Conservation (phyloP, 805 yeast genomes). For the Saturnispora diversa region DNA sequence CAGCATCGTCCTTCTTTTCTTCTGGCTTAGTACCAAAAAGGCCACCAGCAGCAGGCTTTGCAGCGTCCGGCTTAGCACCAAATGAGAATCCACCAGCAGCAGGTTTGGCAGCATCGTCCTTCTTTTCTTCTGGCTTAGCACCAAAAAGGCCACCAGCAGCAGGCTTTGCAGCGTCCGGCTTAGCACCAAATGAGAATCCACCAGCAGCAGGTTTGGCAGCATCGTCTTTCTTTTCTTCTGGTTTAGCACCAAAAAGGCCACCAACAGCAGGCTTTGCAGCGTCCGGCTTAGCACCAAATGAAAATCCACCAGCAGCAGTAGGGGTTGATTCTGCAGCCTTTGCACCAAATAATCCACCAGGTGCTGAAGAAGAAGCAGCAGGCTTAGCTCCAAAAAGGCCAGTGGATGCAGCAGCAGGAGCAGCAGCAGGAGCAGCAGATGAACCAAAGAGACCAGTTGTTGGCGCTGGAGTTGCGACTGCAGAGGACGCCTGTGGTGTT, state of each 20-base stretch:
- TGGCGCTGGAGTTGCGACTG: slow-evolving; percentile 1
- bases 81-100: slow-evolving; percentile 14
- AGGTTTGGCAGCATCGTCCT: neutral
- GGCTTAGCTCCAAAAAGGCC: slow-evolving; percentile 10
- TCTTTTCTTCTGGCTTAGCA: slow-evolving; percentile 7
- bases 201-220: slow-evolving; percentile 10
- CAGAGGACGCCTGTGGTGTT: too few relatives aligned
- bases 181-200: slow-evolving; percentile 17
- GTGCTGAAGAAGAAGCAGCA: slow-evolving; percentile 4
- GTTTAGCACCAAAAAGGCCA: slow-evolving; percentile 11
- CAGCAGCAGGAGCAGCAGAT: slow-evolving; percentile 8
- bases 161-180: slow-evolving; percentile 10
- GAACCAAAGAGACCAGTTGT: slow-evolving; percentile 5
- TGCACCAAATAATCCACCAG: slow-evolving; percentile 10
- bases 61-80: slow-evolving; percentile 12
- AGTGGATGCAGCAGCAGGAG: slow-evolving; percentile 12
- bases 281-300: slow-evolving; percentile 9
- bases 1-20: slow-evolving; percentile 11
- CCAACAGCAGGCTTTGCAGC: slow-evolving; percentile 12
- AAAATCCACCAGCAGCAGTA: slow-evolving; percentile 7
- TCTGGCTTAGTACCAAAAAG: slow-evolving; percentile 18
- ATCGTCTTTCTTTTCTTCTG: slow-evolving; percentile 13
- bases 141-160: slow-evolving; percentile 14
- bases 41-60: slow-evolving; percentile 9
- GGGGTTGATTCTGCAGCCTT: slow-evolving; percentile 8